Evolutionary conservation across 1,139 yeast genomes (phyloP), one percentile per base, ranked within the genome.

Genomic region (Nakaseomyces kungkrabaensis): DNA sequence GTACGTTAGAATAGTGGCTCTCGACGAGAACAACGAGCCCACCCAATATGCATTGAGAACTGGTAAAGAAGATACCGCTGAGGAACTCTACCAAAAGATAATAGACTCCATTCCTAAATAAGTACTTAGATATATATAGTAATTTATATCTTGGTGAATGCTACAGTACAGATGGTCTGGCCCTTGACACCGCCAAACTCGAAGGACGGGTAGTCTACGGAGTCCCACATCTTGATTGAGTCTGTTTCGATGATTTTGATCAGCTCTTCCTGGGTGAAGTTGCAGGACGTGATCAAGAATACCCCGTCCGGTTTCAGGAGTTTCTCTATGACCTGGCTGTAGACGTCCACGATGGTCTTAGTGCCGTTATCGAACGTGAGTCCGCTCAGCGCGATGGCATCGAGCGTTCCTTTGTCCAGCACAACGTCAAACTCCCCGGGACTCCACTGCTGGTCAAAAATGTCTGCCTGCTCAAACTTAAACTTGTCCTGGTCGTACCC

Each of bases 391-490:
- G 97, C 97, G 55, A 94, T 92, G 5, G 99, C 98, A 69, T 92
- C 99, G 41, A 94, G 69, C 0, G 99, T 92, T 8, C 99, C 98
- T 64, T 92, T 92, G 67, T 92, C 99, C 41, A 90, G 70, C 2
- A 90, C 77, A 5, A 92, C 67, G 60, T 90, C 95, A 68, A 78
- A 89, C 37, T 69, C 58, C 37, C 75, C 71, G 1, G 64, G 55
- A 6, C 52, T 42, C 67, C 68, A 65, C 3, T 49, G 45, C 1
- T 52, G 48, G 43, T 58, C 63, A 66, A 68, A 65, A 65, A 80
- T 56, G 57, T 79, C 83, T 0, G 73, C 77, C 37, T 71, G 74
- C 49, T 61, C 57, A 53, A 74, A 74, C 3, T 49, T 47, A 9
- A 73, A 55, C 32, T 78, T 72, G 10, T 66, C 62, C 1, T 33